Conservation (phyloP, 23 red algal species). For the Gracilaria caudata region DNA sequence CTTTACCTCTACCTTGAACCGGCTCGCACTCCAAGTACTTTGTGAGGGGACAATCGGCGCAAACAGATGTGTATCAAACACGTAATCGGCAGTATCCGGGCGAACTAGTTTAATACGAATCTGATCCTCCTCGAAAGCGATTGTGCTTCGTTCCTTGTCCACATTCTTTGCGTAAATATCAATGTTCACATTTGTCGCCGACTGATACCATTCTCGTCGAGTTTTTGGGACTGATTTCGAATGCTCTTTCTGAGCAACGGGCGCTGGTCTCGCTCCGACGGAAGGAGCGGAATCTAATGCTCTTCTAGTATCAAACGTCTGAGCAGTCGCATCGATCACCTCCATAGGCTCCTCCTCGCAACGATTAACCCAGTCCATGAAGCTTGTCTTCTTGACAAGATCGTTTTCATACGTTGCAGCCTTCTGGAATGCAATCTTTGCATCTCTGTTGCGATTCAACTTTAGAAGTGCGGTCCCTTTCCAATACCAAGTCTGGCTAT, state of each 20-base stretch:
- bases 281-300: not conserved
- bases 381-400: conserved; percentile 41
- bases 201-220: conserved; percentile 72
- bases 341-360: conserved; percentile 43
- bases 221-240: conserved; percentile 18
- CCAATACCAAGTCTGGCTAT: conserved; percentile 47
- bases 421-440: conserved; percentile 47
- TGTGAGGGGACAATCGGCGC: conserved; percentile 21
- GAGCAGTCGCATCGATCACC: conserved; percentile 37
- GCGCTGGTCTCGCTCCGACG: not conserved
- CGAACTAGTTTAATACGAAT: conserved; percentile 35
- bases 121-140: conserved; percentile 29
- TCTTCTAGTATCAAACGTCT: not conserved
- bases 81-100: conserved; percentile 28
- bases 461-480: conserved; percentile 57
- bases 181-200: conserved; percentile 48
- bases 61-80: conserved; percentile 33
- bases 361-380: conserved; percentile 38
- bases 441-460: not conserved
- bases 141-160: conserved; percentile 23
- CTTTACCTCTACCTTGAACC: conserved; percentile 80
- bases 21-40: conserved; percentile 59
- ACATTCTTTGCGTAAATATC: conserved; percentile 80
- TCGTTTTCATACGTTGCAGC: conserved; percentile 41
- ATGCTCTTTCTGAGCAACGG: not conserved